Percentiles rank a stretch among this genome's conserved stretches.
These are phyloP conservation scores for Centrapalus pauciflorus DNA, from an alignment of 129 eudicot species.

Conservation along the genomic window DNA sequence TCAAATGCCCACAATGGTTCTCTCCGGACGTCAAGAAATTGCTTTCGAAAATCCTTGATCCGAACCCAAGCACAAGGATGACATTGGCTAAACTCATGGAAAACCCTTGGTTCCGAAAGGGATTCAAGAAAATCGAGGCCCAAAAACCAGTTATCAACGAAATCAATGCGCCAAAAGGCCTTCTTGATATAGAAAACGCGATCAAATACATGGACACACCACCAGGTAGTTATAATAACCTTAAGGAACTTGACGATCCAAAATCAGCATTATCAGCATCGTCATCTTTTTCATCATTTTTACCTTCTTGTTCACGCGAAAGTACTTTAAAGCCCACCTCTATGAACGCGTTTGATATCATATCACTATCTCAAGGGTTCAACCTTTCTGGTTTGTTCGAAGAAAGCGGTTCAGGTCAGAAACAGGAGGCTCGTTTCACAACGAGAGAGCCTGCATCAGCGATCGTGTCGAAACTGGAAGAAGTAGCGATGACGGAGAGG, in stretches of 20 bases:
- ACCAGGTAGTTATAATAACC: slow-evolving; percentile 7
- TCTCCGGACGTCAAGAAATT: slow-evolving; percentile 47
- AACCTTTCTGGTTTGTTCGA: slow-evolving; percentile 45
- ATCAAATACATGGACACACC: neutral
- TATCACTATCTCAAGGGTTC: slow-evolving; percentile 43
- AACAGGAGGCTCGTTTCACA: slow-evolving; percentile 37
- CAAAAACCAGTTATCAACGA: no score
- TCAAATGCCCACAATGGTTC: slow-evolving; percentile 61
- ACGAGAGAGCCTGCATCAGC: slow-evolving; percentile 28
- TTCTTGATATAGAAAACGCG: neutral
- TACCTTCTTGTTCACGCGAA: neutral
- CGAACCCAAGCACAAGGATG: slow-evolving; percentile 43
- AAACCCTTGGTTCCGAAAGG: slow-evolving; percentile 43
- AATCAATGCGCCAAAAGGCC: slow-evolving; percentile 20
- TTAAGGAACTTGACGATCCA: slow-evolving; percentile 12
- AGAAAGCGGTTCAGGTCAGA: neutral
- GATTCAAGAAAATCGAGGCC: slow-evolving; percentile 26
- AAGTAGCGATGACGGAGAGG: slow-evolving; percentile 25
- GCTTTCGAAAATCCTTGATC: slow-evolving; percentile 40
- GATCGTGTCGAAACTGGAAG: slow-evolving; percentile 43
- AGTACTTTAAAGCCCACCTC: slow-evolving; percentile 19
- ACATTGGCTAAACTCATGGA: slow-evolving; percentile 37
- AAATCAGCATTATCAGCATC: neutral
- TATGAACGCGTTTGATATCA: slow-evolving; percentile 51
- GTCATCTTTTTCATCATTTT: neutral